These are phyloP conservation scores for Smithsoniella earleae DNA, from an alignment of 163 green algal species.

Conservation along the genomic window DNA sequence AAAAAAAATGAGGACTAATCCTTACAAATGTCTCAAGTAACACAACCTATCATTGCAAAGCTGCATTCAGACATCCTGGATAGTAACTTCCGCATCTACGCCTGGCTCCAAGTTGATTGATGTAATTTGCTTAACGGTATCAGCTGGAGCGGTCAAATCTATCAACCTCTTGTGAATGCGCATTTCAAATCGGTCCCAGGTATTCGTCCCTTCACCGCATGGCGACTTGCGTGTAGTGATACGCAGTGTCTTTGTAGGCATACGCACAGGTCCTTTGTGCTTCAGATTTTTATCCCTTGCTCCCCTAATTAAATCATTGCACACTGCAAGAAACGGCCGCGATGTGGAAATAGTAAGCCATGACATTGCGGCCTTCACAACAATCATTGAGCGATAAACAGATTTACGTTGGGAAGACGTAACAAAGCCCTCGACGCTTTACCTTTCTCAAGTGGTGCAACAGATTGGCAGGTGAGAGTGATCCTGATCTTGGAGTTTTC, in stretches of 20 bases:
- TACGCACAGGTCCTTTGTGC: slow-evolving; percentile 95
- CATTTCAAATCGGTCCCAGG: slow-evolving; percentile 90
- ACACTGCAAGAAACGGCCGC: slow-evolving; percentile 59
- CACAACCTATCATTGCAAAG: too few species aligned
- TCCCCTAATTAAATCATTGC: slow-evolving; percentile 88
- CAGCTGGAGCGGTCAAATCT: slow-evolving; percentile 89
- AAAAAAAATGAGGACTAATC: too few species aligned
- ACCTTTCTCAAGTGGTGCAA: slow-evolving; percentile 98
- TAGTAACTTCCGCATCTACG: slow-evolving; percentile 94
- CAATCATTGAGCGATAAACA: too few species aligned
- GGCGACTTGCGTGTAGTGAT: slow-evolving; percentile 98
- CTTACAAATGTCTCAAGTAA: too few species aligned
- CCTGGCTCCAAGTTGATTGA: slow-evolving; percentile 95
- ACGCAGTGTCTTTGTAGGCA: slow-evolving; percentile 93
- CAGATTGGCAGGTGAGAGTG: slow-evolving; percentile 93
- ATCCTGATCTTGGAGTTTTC: slow-evolving; percentile 92
- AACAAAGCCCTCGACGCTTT: slow-evolving; percentile 28
- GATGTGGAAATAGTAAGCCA: neutral
- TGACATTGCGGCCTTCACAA: too few species aligned
- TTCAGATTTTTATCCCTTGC: slow-evolving; percentile 97
- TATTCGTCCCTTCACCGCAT: slow-evolving; percentile 98
- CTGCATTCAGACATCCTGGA: slow-evolving; percentile 54
- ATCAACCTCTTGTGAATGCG: slow-evolving; percentile 97
- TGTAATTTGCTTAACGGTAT: slow-evolving; percentile 98
- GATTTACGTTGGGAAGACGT: neutral